Base-by-base conservation (phyloP, 2,329 filamentous ascomycete genomes). In the Microsporum audouinii region DNA sequence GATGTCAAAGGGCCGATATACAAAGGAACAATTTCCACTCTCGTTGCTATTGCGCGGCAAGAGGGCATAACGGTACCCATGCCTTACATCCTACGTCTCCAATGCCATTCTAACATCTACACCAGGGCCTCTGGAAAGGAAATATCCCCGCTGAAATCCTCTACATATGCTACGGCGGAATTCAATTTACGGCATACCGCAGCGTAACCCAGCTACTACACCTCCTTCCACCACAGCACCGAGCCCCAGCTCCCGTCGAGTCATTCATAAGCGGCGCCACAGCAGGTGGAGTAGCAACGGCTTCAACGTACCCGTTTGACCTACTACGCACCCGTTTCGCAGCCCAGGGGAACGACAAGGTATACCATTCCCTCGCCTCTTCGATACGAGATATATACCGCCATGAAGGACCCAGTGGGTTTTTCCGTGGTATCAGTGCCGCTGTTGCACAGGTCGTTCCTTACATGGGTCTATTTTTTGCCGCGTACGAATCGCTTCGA, bases 381-480 rank as follows among this genome's bases (percentile, higher is more conserved):
- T 90, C 90, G 1, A 71, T 97, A 5, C 75, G 77, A 51, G 84
- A 89, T 27, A 99, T 99, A 66, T 77, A 79, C 14, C 79, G 79
- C 2, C 81, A 88, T 63, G 94, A 99, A 76, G 94, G 94, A 0
- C 67, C 77, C 0, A 73, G 73, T 2, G 94, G 94, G 0, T 97
- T 95, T 77, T 99, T 96, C 74, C 88, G 90, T 57, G 94, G 94
- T 2, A 78, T 95, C 38, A 82, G 82, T 1, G 91, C 92, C 1
- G 90, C 87, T 0, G 78, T 97, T 27, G 87, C 81, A 31, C 91
- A 96, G 77, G 94, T 97, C 57, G 84, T 96, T 7, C 94, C 94
- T 1, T 95, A 92, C 72, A 99, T 99, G 94, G 94, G 94, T 12
- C 80, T 96, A 1, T 97, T 99, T 78, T 99, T 99, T 75, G 83